Conservation (phyloP, 345 rosid species). For the Moricandia arvensis region DNA sequence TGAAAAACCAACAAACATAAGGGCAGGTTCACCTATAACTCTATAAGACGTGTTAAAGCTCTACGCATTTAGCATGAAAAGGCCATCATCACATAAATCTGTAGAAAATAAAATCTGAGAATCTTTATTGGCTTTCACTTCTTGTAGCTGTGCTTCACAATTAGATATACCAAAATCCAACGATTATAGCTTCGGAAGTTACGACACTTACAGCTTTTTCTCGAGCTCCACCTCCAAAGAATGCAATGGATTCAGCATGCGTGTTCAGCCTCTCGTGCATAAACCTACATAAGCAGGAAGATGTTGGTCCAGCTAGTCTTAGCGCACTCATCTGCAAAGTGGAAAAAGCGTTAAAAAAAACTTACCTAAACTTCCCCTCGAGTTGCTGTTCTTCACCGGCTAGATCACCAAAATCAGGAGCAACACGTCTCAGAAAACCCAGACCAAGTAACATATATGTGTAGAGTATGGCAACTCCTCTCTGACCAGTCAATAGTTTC, state of each 20-base stretch:
- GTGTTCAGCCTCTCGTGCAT: slow-evolving; percentile 97
- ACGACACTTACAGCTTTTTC: slow-evolving; percentile 84
- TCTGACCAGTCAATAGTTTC: slow-evolving; percentile 89
- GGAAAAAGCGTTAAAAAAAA: slow-evolving; percentile 1
- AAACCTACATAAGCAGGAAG: slow-evolving; percentile 56
- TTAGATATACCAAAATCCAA: not conserved
- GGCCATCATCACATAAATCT: not conserved
- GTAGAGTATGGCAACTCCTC: slow-evolving; percentile 93
- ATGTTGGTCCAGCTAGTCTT: slow-evolving; percentile 17
- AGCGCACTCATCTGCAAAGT: slow-evolving; percentile 19
- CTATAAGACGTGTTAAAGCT: slow-evolving; percentile 11
- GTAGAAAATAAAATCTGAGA: not conserved
- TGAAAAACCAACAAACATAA: slow-evolving; percentile 2
- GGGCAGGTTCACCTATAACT: not conserved
- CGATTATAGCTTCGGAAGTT: slow-evolving; percentile 7
- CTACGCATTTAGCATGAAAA: not conserved
- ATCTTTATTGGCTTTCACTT: slow-evolving; percentile 2
- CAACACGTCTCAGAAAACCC: slow-evolving; percentile 81
- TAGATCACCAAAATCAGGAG: slow-evolving; percentile 95
- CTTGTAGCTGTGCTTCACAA: slow-evolving; percentile 3
- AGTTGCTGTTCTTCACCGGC: slow-evolving; percentile 81
- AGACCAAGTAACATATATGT: slow-evolving; percentile 92
- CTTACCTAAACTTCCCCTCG: slow-evolving; percentile 93
- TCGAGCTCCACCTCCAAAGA: slow-evolving; percentile 99
- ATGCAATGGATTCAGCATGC: slow-evolving; percentile 99